Base-by-base conservation (phyloP, 495 filamentous ascomycete genomes). In the Hyaloscypha variabilis region DNA sequence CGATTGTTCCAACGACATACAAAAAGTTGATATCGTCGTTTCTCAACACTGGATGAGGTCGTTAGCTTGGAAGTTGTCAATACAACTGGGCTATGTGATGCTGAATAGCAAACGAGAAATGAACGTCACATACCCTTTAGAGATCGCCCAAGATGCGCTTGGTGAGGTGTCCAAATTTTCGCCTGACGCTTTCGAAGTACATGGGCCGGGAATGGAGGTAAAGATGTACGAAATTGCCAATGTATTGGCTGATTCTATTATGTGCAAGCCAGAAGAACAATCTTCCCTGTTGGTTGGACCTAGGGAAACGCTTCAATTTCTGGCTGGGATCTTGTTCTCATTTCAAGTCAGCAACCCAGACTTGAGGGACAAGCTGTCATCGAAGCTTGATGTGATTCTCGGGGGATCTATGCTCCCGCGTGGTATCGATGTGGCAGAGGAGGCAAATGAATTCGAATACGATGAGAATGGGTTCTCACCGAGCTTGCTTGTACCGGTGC, bases 201-300 rank as follows among this genome's bases (percentile, higher is more conserved):
- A 62, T 30, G 59, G 59, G 36, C 59, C 59, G 23, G 59, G 59
- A 28, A 62, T 62, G 59, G 59, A 62, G 59, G 59, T 62, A 3
- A 62, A 62, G 59, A 62, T 52, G 34, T 62, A 62, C 21, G 59
- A 62, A 36, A 62, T 62, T 23, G 59, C 59, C 28, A 62, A 14
- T 34, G 59, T 26, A 21, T 24, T 50, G n/a, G 59, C 59, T 4
- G 59, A 62, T 36, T 62, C 59, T 25, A 62, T 62, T 52, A 10
- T 50, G n/a, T 62, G 59, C 59, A 62, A 62, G 42, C 59, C 59
- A 6, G 59, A 62, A 51, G 59, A 62, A 62, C 42, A 29, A n/a
- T 62, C 59, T 34, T 62, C n/a, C 21, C 59, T 62, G 11, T 62
- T 49, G 46, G 59, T 62, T 53, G 59, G 59, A n/a, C 59, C n/a